Evolutionary conservation across 257 asterid genomes (phyloP).

Genomic region (Solanum medicagineum): DNA sequence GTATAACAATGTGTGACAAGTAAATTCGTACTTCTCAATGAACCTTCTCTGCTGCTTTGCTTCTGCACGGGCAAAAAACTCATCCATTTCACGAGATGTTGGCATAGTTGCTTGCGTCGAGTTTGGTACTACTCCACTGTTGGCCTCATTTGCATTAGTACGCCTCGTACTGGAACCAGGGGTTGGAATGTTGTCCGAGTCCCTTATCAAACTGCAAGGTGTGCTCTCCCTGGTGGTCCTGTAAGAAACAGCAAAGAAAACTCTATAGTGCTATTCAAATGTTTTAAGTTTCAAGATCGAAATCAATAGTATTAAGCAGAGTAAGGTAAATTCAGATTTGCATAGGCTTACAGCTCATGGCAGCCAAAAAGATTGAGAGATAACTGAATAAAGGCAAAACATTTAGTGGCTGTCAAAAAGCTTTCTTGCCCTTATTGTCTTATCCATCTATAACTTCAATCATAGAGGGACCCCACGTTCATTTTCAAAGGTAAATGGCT

Average conservation of each 20-base stretch:
- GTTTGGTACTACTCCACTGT: background rate
- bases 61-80: conserved; percentile 8
- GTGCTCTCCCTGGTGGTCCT: conserved; percentile 27
- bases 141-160: background rate
- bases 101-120: conserved; percentile 1
- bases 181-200: conserved; percentile 5
- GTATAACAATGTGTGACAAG: background rate
- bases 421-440: background rate
- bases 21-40: conserved; percentile 10
- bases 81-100: conserved; percentile 5
- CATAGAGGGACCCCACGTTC: conserved; percentile 1
- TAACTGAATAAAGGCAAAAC: background rate
- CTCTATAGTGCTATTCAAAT: background rate
- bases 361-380: background rate
- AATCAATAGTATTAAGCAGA: background rate
- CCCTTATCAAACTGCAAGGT: conserved; percentile 17
- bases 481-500: background rate
- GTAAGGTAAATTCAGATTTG: background rate
- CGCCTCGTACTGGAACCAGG: conserved; percentile 19
- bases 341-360: background rate
- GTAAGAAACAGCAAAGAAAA: background rate
- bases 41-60: conserved; percentile 8
- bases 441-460: conserved; percentile 1
- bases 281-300: background rate
- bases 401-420: background rate